Evolutionary conservation across 1,139 yeast genomes (phyloP).

Genomic region (Saccharomyces hybrid): DNA sequence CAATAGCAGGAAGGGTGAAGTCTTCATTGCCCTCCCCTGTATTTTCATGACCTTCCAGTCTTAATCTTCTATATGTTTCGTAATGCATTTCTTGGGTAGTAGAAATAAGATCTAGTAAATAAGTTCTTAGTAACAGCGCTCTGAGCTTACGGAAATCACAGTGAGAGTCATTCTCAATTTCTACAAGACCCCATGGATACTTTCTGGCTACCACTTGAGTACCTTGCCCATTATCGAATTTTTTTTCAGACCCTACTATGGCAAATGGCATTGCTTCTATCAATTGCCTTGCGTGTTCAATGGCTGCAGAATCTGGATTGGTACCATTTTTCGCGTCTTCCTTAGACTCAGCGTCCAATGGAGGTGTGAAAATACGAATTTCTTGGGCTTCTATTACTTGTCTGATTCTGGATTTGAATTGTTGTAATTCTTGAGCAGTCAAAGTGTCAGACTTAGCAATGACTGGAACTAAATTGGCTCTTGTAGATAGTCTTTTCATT

Average conservation of each 20-base stretch:
- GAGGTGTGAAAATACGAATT: conserved; percentile 84
- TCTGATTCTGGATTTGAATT: conserved; percentile 80
- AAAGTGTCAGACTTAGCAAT: conserved; percentile 93
- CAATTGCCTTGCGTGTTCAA: conserved; percentile 74
- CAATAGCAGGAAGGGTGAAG: conserved; percentile 21
- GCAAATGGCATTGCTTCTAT: conserved; percentile 94
- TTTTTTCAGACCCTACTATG: conserved; percentile 83
- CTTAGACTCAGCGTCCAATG: conserved; percentile 33
- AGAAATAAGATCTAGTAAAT: conserved; percentile 80
- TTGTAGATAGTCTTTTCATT: conserved; percentile 76
- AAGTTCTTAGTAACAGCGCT: conserved; percentile 79
- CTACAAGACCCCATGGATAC: conserved; percentile 96
- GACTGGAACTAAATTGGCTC: conserved; percentile 90
- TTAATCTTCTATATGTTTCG: conserved; percentile 76
- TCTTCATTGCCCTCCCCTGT: conserved; percentile 18
- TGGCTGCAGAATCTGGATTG: conserved; percentile 59
- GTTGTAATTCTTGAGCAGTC: conserved; percentile 70
- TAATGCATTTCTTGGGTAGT: conserved; percentile 91
- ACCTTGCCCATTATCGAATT: conserved; percentile 70
- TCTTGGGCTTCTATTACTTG: conserved; percentile 89
- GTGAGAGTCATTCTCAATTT: conserved; percentile 91
- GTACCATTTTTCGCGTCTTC: conserved; percentile 39
- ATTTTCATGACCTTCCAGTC: conserved; percentile 55
- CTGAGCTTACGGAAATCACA: conserved; percentile 93
- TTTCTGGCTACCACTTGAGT: conserved; percentile 79